Base-by-base conservation (phyloP, 2,329 filamentous ascomycete species). In the Teratosphaeriaceae sp. region DNA sequence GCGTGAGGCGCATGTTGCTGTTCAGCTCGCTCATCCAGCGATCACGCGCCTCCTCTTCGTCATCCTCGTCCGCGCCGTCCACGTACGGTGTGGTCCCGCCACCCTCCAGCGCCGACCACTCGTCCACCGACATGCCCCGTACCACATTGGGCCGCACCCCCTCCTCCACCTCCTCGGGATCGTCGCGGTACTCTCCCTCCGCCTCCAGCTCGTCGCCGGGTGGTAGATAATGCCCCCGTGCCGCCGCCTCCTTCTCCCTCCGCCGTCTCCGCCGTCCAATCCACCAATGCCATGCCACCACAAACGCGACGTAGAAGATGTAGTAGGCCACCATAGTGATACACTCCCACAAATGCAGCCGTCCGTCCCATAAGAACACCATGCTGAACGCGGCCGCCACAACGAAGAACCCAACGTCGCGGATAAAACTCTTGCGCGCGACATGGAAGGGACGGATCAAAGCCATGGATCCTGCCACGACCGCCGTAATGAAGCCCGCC, bases 381-480 rank as follows among this genome's bases (percentile, higher is more conserved):
- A 96, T 85, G 60, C 85, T 88, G 65, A 97, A 96, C 47, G 76
- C 75, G 13, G 92, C 84, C 1, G 92, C 86, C 11, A 87, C 73
- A 44, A 94, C 84, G 63, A 98, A 98, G 69, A 96, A 98, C 45
- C 80, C 77, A 9, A 97, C 84, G 59, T 98, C 92, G 51, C 92
- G 78, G 18, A 96, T 77, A 61, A 97, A 98, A 26, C 88, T 92
- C 64, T 84, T 86, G 56, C 82, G 83, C 41, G 87, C 85, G 40
- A 98, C 92, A 52, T 83, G 84, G 65, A 98, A 98, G 42, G 95
- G 92, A 50, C 87, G 78, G n/a, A 96, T 89, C 43, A 98, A 68
- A 12, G 90, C 92, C 92, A 98, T 98, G 43, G 88, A 94, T 13
- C 92, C 92, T 4, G 90, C 88, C 24, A 98, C 92, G 15, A 98